phyloP scores from a whole-genome alignment of 148 eudicot genomes.

The Hydrangea macrophylla region DNA sequence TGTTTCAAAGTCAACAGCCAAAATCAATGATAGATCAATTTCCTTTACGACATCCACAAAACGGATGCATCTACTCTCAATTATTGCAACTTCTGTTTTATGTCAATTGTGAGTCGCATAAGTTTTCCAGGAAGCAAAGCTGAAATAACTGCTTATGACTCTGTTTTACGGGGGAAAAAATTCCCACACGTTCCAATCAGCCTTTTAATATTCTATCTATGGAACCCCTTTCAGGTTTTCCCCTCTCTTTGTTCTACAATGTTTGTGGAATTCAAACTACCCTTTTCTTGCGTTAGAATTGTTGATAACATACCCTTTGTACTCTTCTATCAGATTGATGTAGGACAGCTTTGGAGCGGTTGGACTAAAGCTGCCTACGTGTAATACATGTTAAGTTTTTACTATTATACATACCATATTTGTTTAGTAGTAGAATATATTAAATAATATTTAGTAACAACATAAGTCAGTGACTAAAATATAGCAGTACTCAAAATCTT shows the following conservation, averaged over 20 bases:
- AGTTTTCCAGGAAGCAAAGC: neutral
- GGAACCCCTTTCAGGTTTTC: neutral
- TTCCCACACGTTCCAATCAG: neutral
- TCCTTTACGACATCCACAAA: constrained; percentile 5
- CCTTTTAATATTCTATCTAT: neutral
- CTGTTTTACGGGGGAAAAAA: neutral
- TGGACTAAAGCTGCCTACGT: too few species aligned
- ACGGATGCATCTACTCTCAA: neutral
- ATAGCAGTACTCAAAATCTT: too few species aligned
- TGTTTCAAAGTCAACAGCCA: neutral
- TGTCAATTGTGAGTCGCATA: neutral
- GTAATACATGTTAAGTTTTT: too few species aligned
- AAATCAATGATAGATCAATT: neutral
- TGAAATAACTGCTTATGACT: too few species aligned
- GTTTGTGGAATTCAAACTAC: neutral
- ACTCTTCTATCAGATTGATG: too few species aligned
- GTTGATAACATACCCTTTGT: neutral
- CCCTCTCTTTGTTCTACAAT: neutral
- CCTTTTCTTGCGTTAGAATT: neutral
- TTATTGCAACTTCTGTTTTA: neutral
- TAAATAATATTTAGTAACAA: too few species aligned
- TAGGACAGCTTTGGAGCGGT: too few species aligned
- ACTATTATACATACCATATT: too few species aligned
- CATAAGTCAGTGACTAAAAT: too few species aligned
- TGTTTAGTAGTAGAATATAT: too few species aligned